These are phyloP conservation scores for Termitomyces sp. DNA, from an alignment of 768 basidiomycete species.

Conservation along the genomic window DNA sequence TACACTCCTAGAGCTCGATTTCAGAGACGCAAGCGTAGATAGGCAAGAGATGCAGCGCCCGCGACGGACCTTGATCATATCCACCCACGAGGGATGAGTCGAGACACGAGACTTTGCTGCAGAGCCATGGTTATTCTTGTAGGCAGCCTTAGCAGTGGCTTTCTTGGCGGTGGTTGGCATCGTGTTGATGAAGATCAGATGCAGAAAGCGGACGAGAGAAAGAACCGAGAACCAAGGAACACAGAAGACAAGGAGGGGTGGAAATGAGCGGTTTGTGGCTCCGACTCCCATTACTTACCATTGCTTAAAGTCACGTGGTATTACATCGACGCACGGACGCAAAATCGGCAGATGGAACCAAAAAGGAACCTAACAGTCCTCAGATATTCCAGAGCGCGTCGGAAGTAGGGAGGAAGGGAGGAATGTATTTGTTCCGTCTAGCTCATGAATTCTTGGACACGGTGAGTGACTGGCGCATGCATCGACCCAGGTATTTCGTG, in stretches of 20 bases:
- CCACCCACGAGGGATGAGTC: constrained; percentile 66
- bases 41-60: background rate
- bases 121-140: constrained; percentile 29
- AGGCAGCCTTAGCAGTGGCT: constrained; percentile 31
- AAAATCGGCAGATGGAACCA: constrained; percentile 4
- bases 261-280: constrained; percentile 20
- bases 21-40: constrained; percentile 11
- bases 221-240: constrained; percentile 5
- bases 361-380: background rate
- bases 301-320: constrained; percentile 22
- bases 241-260: constrained; percentile 18
- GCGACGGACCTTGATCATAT: constrained; percentile 71
- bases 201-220: background rate
- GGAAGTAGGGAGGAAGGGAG: background rate
- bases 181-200: background rate
- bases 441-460: background rate
- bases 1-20: constrained; percentile 52
- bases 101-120: constrained; percentile 33
- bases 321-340: constrained; percentile 22
- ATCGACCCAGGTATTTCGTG: background rate
- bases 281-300: constrained; percentile 18
- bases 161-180: constrained; percentile 33
- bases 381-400: background rate
- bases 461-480: background rate
- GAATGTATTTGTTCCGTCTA: background rate